Evolutionary conservation across 345 rosid species (phyloP).

Genomic region (Eucalyptus cloeziana): DNA sequence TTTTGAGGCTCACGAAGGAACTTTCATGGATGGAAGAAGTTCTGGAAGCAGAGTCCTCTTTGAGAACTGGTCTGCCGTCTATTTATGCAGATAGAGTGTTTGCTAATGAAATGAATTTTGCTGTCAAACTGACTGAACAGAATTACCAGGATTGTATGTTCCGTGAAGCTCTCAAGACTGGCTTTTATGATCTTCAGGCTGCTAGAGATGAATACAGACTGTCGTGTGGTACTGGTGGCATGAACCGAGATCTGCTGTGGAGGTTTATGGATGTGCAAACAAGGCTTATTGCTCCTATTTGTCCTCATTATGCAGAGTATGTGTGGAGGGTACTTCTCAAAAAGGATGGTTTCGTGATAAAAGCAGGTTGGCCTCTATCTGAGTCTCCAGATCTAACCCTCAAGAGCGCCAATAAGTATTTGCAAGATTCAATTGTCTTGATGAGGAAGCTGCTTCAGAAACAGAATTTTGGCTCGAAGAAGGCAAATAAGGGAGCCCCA

Average conservation of each 20-base stretch:
- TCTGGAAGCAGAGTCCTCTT: conserved; percentile 48
- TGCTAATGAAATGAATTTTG: conserved; percentile 80
- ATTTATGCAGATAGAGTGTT: conserved; percentile 82
- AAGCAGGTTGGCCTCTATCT: conserved; percentile 88
- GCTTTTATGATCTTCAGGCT: conserved; percentile 89
- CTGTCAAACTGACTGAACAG: conserved; percentile 64
- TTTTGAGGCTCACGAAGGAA: conserved; percentile 78
- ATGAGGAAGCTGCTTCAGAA: conserved; percentile 79
- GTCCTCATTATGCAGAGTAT: conserved; percentile 87
- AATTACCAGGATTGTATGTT: conserved; percentile 63
- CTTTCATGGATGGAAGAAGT: conserved; percentile 90
- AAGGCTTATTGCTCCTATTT: conserved; percentile 74
- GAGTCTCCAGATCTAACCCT: conserved; percentile 62
- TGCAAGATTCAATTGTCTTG: conserved; percentile 72
- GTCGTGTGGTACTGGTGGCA: conserved; percentile 64
- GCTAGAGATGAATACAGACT: conserved; percentile 89
- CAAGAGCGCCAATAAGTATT: conserved; percentile 76
- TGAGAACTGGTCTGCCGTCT: conserved; percentile 61
- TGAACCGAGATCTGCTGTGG: conserved; percentile 61
- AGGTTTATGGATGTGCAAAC: conserved; percentile 90
- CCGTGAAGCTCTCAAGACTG: conserved; percentile 84
- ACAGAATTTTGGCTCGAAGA: conserved; percentile 60
- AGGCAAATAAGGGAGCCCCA: conserved; percentile 52
- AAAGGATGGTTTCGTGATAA: conserved; percentile 68
- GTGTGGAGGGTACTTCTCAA: conserved; percentile 84